These are phyloP conservation scores for Claviceps pusilla DNA, from an alignment of 2,329 filamentous ascomycete genomes.

Conservation along the genomic window DNA sequence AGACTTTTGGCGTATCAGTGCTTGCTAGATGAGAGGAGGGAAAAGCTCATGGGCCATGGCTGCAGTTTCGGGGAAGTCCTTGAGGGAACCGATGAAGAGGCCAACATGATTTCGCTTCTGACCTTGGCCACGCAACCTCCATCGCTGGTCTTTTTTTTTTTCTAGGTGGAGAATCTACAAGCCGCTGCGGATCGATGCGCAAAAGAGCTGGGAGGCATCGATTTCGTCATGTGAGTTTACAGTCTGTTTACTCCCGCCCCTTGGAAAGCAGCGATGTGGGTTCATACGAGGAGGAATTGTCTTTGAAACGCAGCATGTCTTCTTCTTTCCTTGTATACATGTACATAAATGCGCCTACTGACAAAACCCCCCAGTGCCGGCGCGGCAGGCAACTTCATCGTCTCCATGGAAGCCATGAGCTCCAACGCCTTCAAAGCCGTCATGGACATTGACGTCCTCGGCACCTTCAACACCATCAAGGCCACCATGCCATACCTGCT, in stretches of 20 bases:
- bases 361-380: constrained; percentile 50
- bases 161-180: constrained; percentile 23
- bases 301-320: too few species aligned
- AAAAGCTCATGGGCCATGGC: background rate
- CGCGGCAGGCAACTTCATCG: constrained; percentile 89
- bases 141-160: background rate
- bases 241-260: too few species aligned
- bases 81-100: background rate
- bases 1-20: background rate
- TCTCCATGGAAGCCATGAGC: constrained; percentile 65
- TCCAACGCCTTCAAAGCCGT: constrained; percentile 89
- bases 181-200: constrained; percentile 66
- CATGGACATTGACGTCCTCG: constrained; percentile 89
- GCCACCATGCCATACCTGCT: constrained; percentile 72
- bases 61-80: background rate
- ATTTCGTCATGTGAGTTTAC: constrained; percentile 67
- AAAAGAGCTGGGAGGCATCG: constrained; percentile 71
- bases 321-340: too few species aligned
- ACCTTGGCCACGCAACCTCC: background rate
- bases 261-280: too few species aligned
- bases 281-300: too few species aligned
- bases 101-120: background rate
- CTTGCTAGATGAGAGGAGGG: background rate
- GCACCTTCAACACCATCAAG: constrained; percentile 90
- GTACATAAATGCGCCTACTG: too few species aligned